Evolutionary conservation across 2,329 filamentous ascomycete genomes (phyloP).

Genomic region (Xylaria hypoxylon): DNA sequence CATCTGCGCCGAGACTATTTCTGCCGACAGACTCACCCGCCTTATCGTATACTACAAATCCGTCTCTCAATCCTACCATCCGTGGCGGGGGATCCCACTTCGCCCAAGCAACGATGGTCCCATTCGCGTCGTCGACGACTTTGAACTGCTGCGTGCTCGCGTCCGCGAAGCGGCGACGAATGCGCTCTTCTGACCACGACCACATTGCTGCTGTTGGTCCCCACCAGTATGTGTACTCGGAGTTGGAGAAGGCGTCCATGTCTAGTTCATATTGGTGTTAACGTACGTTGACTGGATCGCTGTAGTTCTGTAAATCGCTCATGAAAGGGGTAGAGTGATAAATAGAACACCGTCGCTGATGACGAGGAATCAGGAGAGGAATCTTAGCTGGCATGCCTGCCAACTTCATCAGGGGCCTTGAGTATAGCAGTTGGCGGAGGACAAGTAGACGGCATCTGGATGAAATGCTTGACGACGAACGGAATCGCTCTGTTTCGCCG

Average conservation of each 20-base stretch:
- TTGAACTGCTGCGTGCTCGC: constrained; percentile 47
- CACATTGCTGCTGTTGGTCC: constrained; percentile 42
- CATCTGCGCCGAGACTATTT: not conserved
- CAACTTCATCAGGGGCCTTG: too few species aligned
- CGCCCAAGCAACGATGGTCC: constrained; percentile 43
- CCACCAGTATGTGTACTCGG: constrained; percentile 50
- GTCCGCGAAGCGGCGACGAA: constrained; percentile 45
- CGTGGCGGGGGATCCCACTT: constrained; percentile 45
- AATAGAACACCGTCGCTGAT: not conserved
- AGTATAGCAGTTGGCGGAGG: not conserved
- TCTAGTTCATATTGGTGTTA: constrained; percentile 35
- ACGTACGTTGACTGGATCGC: not conserved
- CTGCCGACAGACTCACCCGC: constrained; percentile 26
- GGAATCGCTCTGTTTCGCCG: not conserved
- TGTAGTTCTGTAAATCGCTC: not conserved
- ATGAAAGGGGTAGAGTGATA: not conserved
- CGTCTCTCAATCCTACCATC: constrained; percentile 40
- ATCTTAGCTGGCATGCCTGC: not conserved
- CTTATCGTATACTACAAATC: constrained; percentile 43
- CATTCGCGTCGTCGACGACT: constrained; percentile 42
- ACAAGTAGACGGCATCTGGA: not conserved
- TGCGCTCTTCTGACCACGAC: constrained; percentile 44
- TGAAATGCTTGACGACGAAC: not conserved
- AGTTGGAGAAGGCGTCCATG: constrained; percentile 45
- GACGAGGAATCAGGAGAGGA: not conserved